These are phyloP conservation scores for Eucalyptus microcorys DNA, from an alignment of 345 rosid genomes.

Conservation along the genomic window DNA sequence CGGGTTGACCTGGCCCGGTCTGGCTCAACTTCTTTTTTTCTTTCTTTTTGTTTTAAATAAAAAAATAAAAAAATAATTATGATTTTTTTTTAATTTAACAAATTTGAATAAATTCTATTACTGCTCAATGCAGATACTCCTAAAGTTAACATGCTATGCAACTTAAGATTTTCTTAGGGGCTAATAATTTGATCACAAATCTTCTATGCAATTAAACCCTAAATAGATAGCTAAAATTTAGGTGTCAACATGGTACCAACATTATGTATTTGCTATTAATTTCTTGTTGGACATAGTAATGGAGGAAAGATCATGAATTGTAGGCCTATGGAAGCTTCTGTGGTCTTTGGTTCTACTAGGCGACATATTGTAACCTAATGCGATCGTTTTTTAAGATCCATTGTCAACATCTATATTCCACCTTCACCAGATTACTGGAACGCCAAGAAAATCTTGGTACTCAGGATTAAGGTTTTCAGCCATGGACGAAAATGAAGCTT, in stretches of 20 bases:
- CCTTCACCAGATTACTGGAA: neutral
- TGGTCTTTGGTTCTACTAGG: neutral
- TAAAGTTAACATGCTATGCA: no score
- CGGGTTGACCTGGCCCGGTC: no score
- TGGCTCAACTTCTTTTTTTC: no score
- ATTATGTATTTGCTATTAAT: neutral
- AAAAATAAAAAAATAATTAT: no score
- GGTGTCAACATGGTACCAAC: neutral
- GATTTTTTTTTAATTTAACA: no score
- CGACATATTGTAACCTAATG: neutral
- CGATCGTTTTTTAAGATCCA: neutral
- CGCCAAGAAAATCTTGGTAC: neutral
- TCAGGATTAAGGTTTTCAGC: neutral
- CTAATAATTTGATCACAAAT: no score
- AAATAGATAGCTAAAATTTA: no score
- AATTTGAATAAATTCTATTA: no score
- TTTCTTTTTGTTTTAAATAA: no score
- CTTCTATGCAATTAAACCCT: no score
- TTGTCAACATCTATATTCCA: neutral
- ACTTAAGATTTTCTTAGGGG: no score
- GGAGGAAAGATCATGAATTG: neutral
- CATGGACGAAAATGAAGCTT: neutral
- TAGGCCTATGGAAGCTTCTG: neutral
- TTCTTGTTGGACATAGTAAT: neutral
- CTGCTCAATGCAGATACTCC: no score